Evolutionary conservation across 805 yeast genomes (phyloP), one percentile per base, ranked within the genome.

Genomic region (Candida tallmaniae): DNA sequence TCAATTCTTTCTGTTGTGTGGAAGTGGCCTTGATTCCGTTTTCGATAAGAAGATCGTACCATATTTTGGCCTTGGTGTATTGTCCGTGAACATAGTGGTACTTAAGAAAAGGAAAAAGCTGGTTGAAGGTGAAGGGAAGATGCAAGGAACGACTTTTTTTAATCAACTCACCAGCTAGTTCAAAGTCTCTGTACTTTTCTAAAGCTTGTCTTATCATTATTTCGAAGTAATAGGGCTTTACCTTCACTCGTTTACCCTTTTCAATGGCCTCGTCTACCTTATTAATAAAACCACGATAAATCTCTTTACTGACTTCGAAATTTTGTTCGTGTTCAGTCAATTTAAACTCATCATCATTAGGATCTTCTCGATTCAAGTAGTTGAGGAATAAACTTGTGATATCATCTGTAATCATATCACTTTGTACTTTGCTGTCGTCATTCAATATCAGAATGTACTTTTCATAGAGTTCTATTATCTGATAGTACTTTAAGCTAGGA

Each of bases 61-160:
- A 66, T 10, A 50, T 23, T 27, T 57, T 52, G 3, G 70, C 67
- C n/a, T 32, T 40, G 2, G 53, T 50, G 39, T 38, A 41, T 31
- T 64, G 65, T 9, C 49, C 45, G 14, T 55, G 46, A 14, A 40
- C 36, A 39, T 62, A 60, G 41, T 66, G 69, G 41, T 54, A 58
- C 40, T 46, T 45, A 12, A 66, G 57, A 25, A 66, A 59, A 1
- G 73, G 70, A 33, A 50, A 60, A 1, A 64, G 41, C 34, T 65
- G 71, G 36, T 59, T 56, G 44, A 65, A 62, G 0, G 70, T 52
- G 16, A 60, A 50, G n/a, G 69, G 66, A 9, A 61, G 31, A 3
- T 50, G 49, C 13, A 36, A 33, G 4, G 46, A 38, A 9, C 62
- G 43, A 6, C 61, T 55, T 11, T 42, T 35, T 37, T 52, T 50